Conservation (phyloP, 768 basidiomycete genomes). For the Pseudohyphozyma bogoriensis region DNA sequence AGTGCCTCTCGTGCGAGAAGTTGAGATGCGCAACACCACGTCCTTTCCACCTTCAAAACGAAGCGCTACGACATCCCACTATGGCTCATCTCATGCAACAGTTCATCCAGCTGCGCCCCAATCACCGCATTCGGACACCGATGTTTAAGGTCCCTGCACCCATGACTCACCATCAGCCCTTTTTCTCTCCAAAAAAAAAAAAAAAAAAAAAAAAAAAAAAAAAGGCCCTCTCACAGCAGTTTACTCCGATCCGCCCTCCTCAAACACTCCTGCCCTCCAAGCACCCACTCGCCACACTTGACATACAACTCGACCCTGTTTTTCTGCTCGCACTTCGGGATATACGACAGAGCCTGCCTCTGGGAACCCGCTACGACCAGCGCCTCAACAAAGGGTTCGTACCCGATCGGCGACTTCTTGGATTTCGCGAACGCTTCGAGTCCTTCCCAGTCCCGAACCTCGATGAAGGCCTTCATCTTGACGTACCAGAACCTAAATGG, state of each 20-base stretch:
- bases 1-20: too few relatives aligned
- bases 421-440: constrained; percentile 77
- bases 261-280: constrained; percentile 49
- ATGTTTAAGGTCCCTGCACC: constrained; percentile 20
- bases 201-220: constrained; percentile 22
- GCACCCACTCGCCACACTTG: constrained; percentile 54
- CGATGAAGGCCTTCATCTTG: constrained; percentile 72
- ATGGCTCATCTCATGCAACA: constrained; percentile 15
- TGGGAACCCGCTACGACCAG: constrained; percentile 61
- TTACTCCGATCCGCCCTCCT: constrained; percentile 74
- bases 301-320: constrained; percentile 79
- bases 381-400: constrained; percentile 76
- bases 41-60: too few relatives aligned
- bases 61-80: constrained; percentile 22
- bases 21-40: too few relatives aligned
- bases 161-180: neutral
- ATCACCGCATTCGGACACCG: constrained; percentile 26
- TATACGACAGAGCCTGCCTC: constrained; percentile 67
- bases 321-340: constrained; percentile 71
- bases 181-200: neutral
- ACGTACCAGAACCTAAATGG: constrained; percentile 76
- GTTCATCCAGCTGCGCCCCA: constrained; percentile 20
- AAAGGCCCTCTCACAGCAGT: constrained; percentile 58
- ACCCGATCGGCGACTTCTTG: constrained; percentile 87
- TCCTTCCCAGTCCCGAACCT: constrained; percentile 71